A percentile compares a stretch with the other conserved stretches of the same genome.
These are phyloP conservation scores for Drechslerella dactyloides DNA, from an alignment of 2,329 filamentous ascomycete genomes.

Conservation along the genomic window DNA sequence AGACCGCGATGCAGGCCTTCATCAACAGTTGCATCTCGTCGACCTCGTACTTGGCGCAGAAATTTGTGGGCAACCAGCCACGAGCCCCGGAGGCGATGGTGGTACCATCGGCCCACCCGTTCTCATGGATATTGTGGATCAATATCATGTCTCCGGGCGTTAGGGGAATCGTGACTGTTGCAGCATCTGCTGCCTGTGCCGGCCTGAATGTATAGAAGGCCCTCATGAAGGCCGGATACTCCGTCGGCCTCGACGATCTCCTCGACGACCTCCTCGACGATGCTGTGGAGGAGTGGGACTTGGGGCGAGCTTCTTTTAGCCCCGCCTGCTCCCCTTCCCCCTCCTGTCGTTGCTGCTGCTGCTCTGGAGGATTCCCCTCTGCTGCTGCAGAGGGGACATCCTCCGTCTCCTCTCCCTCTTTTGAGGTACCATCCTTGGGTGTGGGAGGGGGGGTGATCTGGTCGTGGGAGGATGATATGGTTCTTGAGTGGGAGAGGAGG, in stretches of 20 bases:
- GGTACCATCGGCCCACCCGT: constrained; percentile 98
- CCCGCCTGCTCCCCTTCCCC: neutral
- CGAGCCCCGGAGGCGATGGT: constrained; percentile 81
- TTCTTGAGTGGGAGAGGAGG: constrained; percentile 42
- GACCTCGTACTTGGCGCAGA: constrained; percentile 93
- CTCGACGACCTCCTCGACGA: constrained; percentile 38
- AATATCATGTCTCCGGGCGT: constrained; percentile 90
- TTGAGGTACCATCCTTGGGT: constrained; percentile 46
- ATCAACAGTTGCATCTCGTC: constrained; percentile 83
- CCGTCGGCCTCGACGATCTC: constrained; percentile 23
- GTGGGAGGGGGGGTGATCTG: constrained; percentile 49
- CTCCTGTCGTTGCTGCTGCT: neutral
- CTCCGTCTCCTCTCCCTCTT: constrained; percentile 11
- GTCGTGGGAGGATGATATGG: constrained; percentile 40
- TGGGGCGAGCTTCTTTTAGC: constrained; percentile 19
- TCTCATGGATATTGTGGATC: constrained; percentile 95
- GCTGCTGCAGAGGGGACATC: constrained; percentile 8
- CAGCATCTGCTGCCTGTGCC: constrained; percentile 74
- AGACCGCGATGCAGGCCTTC: constrained; percentile 63
- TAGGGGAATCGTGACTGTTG: constrained; percentile 82
- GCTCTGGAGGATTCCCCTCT: neutral
- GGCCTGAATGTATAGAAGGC: constrained; percentile 91
- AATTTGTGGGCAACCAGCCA: constrained; percentile 97
- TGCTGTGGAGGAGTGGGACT: constrained; percentile 29
- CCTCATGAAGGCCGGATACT: constrained; percentile 70